phyloP scores from a whole-genome alignment of 1,284 basidiomycete species.

The Mycena citricolor region DNA sequence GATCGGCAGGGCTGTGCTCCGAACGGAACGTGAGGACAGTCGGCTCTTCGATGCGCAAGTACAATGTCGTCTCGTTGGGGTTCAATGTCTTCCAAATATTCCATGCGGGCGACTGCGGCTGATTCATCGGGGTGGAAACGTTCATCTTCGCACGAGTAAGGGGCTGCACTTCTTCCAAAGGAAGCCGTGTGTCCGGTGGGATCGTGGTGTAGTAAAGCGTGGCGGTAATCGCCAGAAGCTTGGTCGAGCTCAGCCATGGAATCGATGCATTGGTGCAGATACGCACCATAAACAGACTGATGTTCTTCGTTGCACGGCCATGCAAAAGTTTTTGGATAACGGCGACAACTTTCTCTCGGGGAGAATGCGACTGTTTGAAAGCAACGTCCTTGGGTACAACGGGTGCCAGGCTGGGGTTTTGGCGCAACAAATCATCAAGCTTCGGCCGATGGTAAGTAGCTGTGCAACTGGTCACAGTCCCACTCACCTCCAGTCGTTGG shows the following conservation, averaged over 20 bases:
- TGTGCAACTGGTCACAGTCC: too few relatives aligned
- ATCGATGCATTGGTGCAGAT: slow-evolving; percentile 8
- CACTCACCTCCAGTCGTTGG: slow-evolving; percentile 77
- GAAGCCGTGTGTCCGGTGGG: slow-evolving; percentile 32
- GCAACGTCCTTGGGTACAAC: slow-evolving; percentile 31
- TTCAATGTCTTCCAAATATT: slow-evolving; percentile 83
- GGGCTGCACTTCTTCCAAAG: slow-evolving; percentile 31
- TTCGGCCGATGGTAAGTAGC: slow-evolving; percentile 28
- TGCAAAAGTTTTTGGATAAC: slow-evolving; percentile 52
- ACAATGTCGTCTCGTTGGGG: slow-evolving; percentile 68
- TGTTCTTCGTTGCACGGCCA: slow-evolving; percentile 77
- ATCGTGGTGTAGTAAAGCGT: slow-evolving; percentile 72
- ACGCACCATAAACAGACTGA: slow-evolving; percentile 76
- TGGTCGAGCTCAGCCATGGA: slow-evolving; percentile 12
- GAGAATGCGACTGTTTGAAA: slow-evolving; percentile 39
- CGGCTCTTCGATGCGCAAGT: slow-evolving; percentile 79
- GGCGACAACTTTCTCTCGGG: slow-evolving; percentile 44
- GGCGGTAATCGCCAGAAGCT: slow-evolving; percentile 74
- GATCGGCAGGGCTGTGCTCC: slow-evolving; percentile 18
- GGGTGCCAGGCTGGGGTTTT: slow-evolving; percentile 54
- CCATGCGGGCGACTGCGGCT: slow-evolving; percentile 50
- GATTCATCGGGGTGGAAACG: slow-evolving; percentile 26
- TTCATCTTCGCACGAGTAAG: slow-evolving; percentile 35
- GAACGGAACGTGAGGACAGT: slow-evolving; percentile 53
- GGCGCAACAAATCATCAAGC: slow-evolving; percentile 77